A percentile compares a stretch with the other conserved stretches of the same genome.
Evolutionary conservation across 768 basidiomycete genomes (phyloP).

Genomic region (Termitomyces sp.): DNA sequence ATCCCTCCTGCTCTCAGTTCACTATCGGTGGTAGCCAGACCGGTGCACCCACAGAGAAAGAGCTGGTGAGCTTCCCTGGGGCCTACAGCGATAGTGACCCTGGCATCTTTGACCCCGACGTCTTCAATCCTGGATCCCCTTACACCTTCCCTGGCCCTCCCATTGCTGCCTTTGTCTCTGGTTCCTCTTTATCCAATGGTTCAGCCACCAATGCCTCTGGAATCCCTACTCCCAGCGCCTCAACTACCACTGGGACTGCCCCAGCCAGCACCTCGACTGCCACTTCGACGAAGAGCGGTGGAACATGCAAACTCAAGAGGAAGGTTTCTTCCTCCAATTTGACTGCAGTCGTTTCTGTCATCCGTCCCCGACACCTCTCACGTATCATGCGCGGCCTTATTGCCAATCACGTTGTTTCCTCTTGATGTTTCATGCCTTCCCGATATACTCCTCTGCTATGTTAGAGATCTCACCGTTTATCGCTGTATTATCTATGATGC

Average conservation of each 20-base stretch:
- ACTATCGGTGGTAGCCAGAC: constrained; percentile 47
- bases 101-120: constrained; percentile 57
- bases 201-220: background rate
- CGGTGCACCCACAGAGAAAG: constrained; percentile 36
- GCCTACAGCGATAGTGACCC: constrained; percentile 68
- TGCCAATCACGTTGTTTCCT: constrained; percentile 7
- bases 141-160: constrained; percentile 52
- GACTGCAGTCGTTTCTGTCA: background rate
- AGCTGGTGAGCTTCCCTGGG: constrained; percentile 65
- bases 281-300: constrained; percentile 7
- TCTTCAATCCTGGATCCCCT: constrained; percentile 23
- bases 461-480: background rate
- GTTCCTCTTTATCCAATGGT: background rate
- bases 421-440: background rate
- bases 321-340: background rate
- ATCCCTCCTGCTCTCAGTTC: constrained; percentile 64
- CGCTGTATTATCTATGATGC: background rate
- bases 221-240: background rate
- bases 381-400: constrained; percentile 24
- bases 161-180: constrained; percentile 35
- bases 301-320: constrained; percentile 16
- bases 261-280: background rate
- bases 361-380: constrained; percentile 20
- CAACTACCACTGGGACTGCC: constrained; percentile 7
- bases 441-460: background rate